Evolutionary conservation across 2,329 filamentous ascomycete species (phyloP), one percentile per base, ranked within the genome.

Genomic region (Exserohilum rostratum): DNA sequence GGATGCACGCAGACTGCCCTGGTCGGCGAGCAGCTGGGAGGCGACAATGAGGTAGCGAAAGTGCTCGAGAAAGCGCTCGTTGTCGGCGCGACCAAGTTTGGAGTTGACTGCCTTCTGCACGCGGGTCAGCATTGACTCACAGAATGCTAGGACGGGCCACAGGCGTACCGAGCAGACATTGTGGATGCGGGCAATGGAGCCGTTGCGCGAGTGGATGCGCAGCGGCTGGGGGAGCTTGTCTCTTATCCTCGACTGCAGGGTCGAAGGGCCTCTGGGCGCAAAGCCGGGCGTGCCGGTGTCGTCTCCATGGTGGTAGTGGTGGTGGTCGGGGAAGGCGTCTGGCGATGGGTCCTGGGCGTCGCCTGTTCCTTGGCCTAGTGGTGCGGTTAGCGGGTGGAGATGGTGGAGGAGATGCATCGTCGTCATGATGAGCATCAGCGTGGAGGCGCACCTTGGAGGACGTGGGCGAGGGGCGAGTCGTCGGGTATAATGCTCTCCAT

Each of bases 31-130:
- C 12, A 97, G 83, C 72, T 96, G 92, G 18, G 93, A 97, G 46
- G 92, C 92, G 69, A 97, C 90, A 61, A 97, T 90, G 18, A 90
- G 89, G 77, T 97, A 97, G 60, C 93, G 90, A 69, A 97, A 97
- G 70, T 92, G 90, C 76, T 97, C 93, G 55, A 96, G 83, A 68
- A 97, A 96, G 62, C 87, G 88, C 64, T 88, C 84, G 71, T 93
- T 96, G 66, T 96, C 92, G 64, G 85, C 86, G 61, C 88, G 83
- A 50, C 90, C 88, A 59, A 96, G 83, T 57, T 85, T 84, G 35
- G 88, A 87, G 61, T 89, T 89, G 53, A 93, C 83, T 9, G 85
- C 88, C 66, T 83, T 84, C 88, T 90, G 68, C 27, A 39, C 27
- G n/a, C 29, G 60, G 22, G 64, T 69, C 39, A 69, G 61, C 22